Conservation (phyloP, 1,284 basidiomycete genomes). For the Ganoderma lucidum region DNA sequence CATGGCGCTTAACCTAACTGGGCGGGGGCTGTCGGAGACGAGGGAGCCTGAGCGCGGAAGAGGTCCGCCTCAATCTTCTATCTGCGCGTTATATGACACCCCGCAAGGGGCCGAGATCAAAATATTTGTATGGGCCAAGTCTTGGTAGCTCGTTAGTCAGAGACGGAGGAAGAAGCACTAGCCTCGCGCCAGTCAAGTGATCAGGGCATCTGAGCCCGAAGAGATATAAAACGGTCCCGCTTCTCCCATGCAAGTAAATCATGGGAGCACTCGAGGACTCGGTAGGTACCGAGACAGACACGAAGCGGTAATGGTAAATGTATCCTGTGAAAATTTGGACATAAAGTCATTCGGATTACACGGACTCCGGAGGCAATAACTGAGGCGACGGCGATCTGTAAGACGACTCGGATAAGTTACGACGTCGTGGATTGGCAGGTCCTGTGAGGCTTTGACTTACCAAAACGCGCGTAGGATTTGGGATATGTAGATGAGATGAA, state of each 20-base stretch:
- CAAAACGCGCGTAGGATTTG: too few species aligned
- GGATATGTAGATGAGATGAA: too few species aligned
- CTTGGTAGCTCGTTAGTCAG: background rate
- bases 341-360: background rate
- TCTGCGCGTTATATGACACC: background rate
- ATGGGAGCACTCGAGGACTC: background rate
- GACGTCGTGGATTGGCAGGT: too few species aligned
- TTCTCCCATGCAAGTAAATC: constrained; percentile 11
- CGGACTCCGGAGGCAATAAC: background rate
- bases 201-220: background rate
- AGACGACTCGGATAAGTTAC: background rate
- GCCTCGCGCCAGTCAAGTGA: constrained; percentile 4
- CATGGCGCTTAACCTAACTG: constrained; percentile 36
- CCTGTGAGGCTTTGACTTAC: too few species aligned
- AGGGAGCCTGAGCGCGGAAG: background rate
- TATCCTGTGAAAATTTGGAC: background rate
- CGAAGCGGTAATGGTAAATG: background rate
- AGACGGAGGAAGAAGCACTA: background rate
- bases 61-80: background rate
- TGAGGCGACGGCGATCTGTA: background rate
- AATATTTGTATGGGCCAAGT: background rate
- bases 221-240: background rate
- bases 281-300: background rate
- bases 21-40: background rate
- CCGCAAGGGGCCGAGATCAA: too few species aligned